phyloP scores from a whole-genome alignment of 345 rosid species.

The Ceriops decandra region DNA sequence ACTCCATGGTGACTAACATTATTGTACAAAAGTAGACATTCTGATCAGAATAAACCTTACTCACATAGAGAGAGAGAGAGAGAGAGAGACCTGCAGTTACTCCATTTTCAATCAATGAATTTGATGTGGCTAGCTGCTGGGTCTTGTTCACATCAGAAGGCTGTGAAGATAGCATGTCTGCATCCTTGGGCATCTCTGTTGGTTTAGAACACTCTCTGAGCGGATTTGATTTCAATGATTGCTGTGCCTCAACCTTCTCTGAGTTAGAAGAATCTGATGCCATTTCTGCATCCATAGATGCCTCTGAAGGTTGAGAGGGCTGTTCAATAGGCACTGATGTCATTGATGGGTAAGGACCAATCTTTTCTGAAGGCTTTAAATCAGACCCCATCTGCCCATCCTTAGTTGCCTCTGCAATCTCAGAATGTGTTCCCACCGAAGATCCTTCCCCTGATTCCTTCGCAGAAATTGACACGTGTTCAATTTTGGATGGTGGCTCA shows the following conservation, averaged over 20 bases:
- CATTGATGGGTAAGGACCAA: slow-evolving; percentile 8
- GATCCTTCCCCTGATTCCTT: slow-evolving; percentile 34
- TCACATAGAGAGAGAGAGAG: neutral
- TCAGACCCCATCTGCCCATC: slow-evolving; percentile 11
- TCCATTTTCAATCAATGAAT: slow-evolving; percentile 26
- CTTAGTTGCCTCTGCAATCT: slow-evolving; percentile 5
- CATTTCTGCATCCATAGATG: slow-evolving; percentile 38
- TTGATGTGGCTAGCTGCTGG: slow-evolving; percentile 15
- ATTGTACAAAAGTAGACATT: neutral
- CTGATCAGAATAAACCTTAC: neutral
- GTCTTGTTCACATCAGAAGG: slow-evolving; percentile 25
- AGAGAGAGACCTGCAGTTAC: slow-evolving; percentile 33
- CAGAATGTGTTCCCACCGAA: slow-evolving; percentile 3
- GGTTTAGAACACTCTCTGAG: slow-evolving; percentile 25
- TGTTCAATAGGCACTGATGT: slow-evolving; percentile 23
- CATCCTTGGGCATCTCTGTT: slow-evolving; percentile 35
- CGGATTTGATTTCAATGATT: slow-evolving; percentile 29
- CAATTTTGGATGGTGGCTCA: slow-evolving; percentile 21
- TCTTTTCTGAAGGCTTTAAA: slow-evolving; percentile 2
- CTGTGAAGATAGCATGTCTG: slow-evolving; percentile 36
- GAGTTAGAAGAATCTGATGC: slow-evolving; percentile 33
- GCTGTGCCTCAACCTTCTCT: slow-evolving; percentile 39
- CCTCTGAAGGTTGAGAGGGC: slow-evolving; percentile 30
- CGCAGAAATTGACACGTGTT: slow-evolving; percentile 22
- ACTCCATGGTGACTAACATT: neutral